A percentile compares a stretch with the other conserved stretches of the same genome.
Conservation (phyloP, 2,329 filamentous ascomycete species). For the Beauveria scarabaeidicola region DNA sequence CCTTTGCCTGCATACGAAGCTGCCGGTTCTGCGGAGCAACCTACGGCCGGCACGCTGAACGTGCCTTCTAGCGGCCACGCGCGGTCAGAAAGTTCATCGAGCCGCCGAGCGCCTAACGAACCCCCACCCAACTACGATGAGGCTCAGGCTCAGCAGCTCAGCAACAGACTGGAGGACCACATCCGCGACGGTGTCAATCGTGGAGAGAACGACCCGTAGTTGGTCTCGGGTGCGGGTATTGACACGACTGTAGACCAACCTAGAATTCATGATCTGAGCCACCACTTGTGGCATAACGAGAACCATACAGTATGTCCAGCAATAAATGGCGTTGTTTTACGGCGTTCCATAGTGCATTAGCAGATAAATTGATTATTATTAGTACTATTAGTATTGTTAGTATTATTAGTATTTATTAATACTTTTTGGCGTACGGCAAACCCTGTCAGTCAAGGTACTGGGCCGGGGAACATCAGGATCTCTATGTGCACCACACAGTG, state of each 20-base stretch:
- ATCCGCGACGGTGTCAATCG: constrained; percentile 66
- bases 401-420: not conserved
- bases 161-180: constrained; percentile 55
- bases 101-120: constrained; percentile 50
- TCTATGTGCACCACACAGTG: too few relatives aligned
- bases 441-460: not conserved
- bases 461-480: too few relatives aligned
- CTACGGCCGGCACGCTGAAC: constrained; percentile 18
- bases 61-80: constrained; percentile 19
- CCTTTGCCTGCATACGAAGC: constrained; percentile 83
- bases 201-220: constrained; percentile 27
- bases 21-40: constrained; percentile 25
- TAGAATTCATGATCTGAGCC: constrained; percentile 1
- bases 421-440: not conserved
- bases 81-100: constrained; percentile 29
- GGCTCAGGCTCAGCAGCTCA: constrained; percentile 64
- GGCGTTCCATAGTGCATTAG: not conserved
- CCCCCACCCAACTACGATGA: constrained; percentile 90
- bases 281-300: not conserved
- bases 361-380: not conserved
- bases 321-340: constrained; percentile 5
- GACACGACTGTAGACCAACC: not conserved
- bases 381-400: too few relatives aligned
- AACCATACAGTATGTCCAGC: not conserved
- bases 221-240: not conserved